Base-by-base conservation (phyloP, 2,329 filamentous ascomycete species). In the Diaporthe capsici region DNA sequence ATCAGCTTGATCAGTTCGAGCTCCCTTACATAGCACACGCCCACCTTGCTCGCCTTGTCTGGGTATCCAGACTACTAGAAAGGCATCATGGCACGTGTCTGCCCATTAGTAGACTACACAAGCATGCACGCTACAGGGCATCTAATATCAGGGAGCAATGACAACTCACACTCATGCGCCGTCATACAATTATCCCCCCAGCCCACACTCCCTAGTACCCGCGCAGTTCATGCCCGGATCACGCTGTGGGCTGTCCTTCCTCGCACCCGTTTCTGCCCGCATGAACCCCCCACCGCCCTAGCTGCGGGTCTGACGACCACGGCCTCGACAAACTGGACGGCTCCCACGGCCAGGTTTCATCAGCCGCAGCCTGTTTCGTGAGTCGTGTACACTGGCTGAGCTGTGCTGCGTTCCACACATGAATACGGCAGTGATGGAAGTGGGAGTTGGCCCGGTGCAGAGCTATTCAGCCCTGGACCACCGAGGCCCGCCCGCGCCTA, bases 301-400 rank as follows among this genome's bases (percentile, higher is more conserved):
- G 28, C 49, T 60, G 61, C 51, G 72, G 72, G 60, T 47, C 72
- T 51, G 51, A 47, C 42, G 28, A 57, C 31, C 61, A 53, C 49
- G 72, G 58, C 57, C 47, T 49, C 53, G 65, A 63, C 57, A 63
- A 37, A 31, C 25, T 60, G 39, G 25, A 72, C 44, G 57, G 60
- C 73, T 39, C 31, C 65, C 73, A 74, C 42, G 63, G 42, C 65
- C 63, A 37, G 37, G 73, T 74, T 74, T 74, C 73, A 74, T 61
- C 63, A 74, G 53, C 44, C 63, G 65, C 63, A 61, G 53, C 53
- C 73, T 74, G 73, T 74, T 71, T 74, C 73, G 73, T 61, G 44
- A 72, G 71, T 65, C 71, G 47, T 72, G 71, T n/a, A 61, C 58
- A 25, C 70, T 25, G 39, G 7, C n/a, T n/a, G 49, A 31, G 25